phyloP scores from a whole-genome alignment of 2,329 filamentous ascomycete species.

The Colletotrichum neosansevieriae region DNA sequence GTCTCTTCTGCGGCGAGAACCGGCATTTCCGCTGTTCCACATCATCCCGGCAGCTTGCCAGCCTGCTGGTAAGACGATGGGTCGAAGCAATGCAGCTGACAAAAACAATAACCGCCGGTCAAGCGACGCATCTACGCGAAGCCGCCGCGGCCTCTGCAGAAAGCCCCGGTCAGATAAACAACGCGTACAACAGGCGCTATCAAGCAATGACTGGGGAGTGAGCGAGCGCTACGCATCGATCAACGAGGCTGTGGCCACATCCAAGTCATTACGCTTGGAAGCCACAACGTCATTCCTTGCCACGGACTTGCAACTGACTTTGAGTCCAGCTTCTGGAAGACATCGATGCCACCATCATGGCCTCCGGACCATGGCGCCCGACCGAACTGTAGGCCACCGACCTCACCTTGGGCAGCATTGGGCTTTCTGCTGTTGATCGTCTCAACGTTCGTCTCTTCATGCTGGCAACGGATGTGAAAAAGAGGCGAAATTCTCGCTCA shows the following conservation, averaged over 20 bases:
- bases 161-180: neutral
- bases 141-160: slow-evolving; percentile 5
- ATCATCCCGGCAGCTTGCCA: slow-evolving; percentile 28
- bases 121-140: slow-evolving; percentile 2
- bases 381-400: slow-evolving; percentile 29
- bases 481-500: slow-evolving; percentile 29
- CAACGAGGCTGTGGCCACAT: slow-evolving; percentile 1
- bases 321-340: slow-evolving; percentile 32
- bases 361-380: slow-evolving; percentile 6
- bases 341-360: slow-evolving; percentile 19
- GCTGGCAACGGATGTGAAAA: neutral
- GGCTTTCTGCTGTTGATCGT: slow-evolving; percentile 19
- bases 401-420: slow-evolving; percentile 39
- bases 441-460: slow-evolving; percentile 38
- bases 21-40: slow-evolving; percentile 39
- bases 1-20: slow-evolving; percentile 22
- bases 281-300: slow-evolving; percentile 2
- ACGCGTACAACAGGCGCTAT: neutral
- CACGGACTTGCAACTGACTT: slow-evolving; percentile 13
- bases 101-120: slow-evolving; percentile 1
- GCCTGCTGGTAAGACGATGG: slow-evolving; percentile 1
- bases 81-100: slow-evolving; percentile 10
- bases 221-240: neutral
- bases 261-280: slow-evolving; percentile 11
- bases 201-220: neutral